Percentiles rank a stretch among this genome's conserved stretches.
Evolutionary conservation across 345 rosid species (phyloP).

Genomic region (Camelina sativa): DNA sequence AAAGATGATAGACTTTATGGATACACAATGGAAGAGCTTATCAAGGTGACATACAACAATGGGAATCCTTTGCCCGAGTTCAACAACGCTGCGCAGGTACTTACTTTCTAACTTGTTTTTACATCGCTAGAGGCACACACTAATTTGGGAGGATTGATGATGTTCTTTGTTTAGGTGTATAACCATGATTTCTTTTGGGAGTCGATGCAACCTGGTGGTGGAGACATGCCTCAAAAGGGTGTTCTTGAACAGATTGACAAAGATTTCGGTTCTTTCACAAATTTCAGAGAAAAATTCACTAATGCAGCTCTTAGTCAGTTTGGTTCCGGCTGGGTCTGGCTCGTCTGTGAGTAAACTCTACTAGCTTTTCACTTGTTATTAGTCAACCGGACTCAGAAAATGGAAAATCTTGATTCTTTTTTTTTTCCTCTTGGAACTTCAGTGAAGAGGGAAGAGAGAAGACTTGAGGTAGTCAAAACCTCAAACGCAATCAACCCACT

Average conservation of each 20-base stretch:
- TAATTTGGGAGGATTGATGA: conserved; percentile 15
- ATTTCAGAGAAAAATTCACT: conserved; percentile 74
- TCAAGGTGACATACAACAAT: conserved; percentile 76
- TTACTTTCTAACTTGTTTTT: conserved; percentile 7
- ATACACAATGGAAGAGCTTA: conserved; percentile 83
- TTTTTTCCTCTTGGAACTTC: conserved; percentile 23
- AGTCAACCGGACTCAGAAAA: neutral
- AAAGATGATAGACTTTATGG: conserved; percentile 70
- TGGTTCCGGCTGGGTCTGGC: conserved; percentile 99
- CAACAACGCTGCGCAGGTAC: conserved; percentile 88
- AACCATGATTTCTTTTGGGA: conserved; percentile 99
- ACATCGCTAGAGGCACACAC: neutral
- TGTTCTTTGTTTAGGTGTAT: conserved; percentile 61
- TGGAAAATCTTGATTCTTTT: neutral
- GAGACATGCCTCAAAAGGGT: conserved; percentile 72
- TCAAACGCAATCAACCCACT: conserved; percentile 78
- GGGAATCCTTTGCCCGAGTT: conserved; percentile 85
- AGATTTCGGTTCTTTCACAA: conserved; percentile 82
- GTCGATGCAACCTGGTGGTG: conserved; percentile 98
- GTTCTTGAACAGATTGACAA: conserved; percentile 91
- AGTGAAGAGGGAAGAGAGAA: conserved; percentile 85
- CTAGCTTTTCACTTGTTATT: conserved; percentile 11
- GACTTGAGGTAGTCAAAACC: conserved; percentile 73
- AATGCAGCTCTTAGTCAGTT: conserved; percentile 71
- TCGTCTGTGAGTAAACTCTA: conserved; percentile 65